Percentiles rank a stretch among this genome's conserved stretches.
These are phyloP conservation scores for Waltergamsia citrina DNA, from an alignment of 2,329 filamentous ascomycete genomes.

Conservation along the genomic window DNA sequence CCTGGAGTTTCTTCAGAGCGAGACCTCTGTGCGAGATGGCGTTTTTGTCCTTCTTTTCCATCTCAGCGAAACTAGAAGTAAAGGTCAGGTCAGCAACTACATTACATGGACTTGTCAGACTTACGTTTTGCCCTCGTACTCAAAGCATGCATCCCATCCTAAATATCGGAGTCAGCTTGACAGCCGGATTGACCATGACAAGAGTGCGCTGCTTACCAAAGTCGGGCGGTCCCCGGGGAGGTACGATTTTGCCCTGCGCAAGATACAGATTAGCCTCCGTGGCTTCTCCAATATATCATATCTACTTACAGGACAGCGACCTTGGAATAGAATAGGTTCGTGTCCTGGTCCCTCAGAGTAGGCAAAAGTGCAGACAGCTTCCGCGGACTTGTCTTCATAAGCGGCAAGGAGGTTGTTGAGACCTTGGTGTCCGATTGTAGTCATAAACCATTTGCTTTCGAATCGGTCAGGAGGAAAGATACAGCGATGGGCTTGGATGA, in stretches of 20 bases:
- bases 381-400: constrained; percentile 82
- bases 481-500: background rate
- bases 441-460: constrained; percentile 85
- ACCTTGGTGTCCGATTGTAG: constrained; percentile 70
- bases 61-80: constrained; percentile 67
- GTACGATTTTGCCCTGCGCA: constrained; percentile 66
- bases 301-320: constrained; percentile 63
- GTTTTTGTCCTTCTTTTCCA: constrained; percentile 84
- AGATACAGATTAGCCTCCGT: constrained; percentile 3
- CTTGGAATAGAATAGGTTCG: constrained; percentile 83
- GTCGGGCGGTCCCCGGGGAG: constrained; percentile 64
- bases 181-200: background rate
- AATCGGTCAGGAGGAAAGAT: background rate
- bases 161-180: background rate
- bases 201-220: constrained; percentile 57
- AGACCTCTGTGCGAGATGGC: constrained; percentile 83
- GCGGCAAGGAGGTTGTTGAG: constrained; percentile 84
- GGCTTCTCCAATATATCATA: background rate
- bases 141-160: constrained; percentile 97
- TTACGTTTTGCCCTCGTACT: constrained; percentile 79
- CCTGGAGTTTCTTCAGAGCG: constrained; percentile 78
- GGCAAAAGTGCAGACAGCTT: constrained; percentile 93
- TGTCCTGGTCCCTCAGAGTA: constrained; percentile 80
- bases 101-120: constrained; percentile 12
- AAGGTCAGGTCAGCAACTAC: constrained; percentile 7